Evolutionary conservation across 306 rosid species (phyloP).

Genomic region (Trichosanthes cucumerina): DNA sequence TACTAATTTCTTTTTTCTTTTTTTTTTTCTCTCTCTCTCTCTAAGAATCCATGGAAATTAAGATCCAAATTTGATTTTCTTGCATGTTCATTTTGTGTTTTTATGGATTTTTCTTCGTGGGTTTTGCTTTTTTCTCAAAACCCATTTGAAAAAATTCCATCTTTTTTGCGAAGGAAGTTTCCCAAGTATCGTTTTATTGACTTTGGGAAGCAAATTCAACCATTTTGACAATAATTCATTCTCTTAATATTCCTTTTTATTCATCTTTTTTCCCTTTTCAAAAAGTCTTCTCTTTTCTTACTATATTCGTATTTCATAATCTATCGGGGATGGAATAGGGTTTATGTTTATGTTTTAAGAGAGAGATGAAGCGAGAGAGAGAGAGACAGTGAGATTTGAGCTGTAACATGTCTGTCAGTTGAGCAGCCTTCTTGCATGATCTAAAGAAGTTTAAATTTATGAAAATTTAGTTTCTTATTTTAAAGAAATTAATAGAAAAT

Average conservation of each 20-base stretch:
- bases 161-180: not conserved
- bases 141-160: not conserved
- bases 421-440: slow-evolving; percentile 97
- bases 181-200: not conserved
- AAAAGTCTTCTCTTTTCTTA: not conserved
- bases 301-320: not conserved
- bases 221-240: not conserved
- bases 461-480: not conserved
- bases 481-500: not conserved
- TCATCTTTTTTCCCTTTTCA: not conserved
- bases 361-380: slow-evolving; percentile 19
- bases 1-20: slow-evolving; percentile 8
- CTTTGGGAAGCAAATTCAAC: not conserved
- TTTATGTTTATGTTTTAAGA: slow-evolving; percentile 35
- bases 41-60: not conserved
- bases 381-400: slow-evolving; percentile 41
- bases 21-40: not conserved
- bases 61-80: not conserved
- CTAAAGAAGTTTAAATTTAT: slow-evolving; percentile 15
- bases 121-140: not conserved
- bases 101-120: not conserved
- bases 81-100: not conserved
- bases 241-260: not conserved
- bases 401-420: slow-evolving; percentile 90
- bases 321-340: slow-evolving; percentile 32